phyloP scores from a whole-genome alignment of 768 basidiomycete genomes.

The Rhizopogon vesiculosus region DNA sequence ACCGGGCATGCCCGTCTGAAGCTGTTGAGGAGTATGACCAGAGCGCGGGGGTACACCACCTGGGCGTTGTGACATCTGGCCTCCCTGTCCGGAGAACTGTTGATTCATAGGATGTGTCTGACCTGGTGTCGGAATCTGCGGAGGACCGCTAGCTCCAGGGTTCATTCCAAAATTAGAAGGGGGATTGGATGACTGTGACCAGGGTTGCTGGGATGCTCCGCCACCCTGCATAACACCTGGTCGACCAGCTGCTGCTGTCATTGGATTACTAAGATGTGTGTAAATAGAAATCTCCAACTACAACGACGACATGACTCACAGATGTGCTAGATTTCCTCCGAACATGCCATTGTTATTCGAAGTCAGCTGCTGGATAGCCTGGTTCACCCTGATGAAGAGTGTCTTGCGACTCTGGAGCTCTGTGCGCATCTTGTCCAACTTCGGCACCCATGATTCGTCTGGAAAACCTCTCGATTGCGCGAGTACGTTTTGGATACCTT shows the following conservation, averaged over 20 bases:
- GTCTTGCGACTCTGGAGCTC: slow-evolving; percentile 34
- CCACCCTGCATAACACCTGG: slow-evolving; percentile 17
- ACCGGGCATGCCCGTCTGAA: slow-evolving; percentile 22
- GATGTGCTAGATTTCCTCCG: slow-evolving; percentile 20
- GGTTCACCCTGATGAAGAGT: slow-evolving; percentile 29
- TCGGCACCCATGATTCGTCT: slow-evolving; percentile 14
- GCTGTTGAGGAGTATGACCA: slow-evolving; percentile 34
- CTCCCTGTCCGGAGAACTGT: slow-evolving; percentile 28
- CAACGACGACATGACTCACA: slow-evolving; percentile 24
- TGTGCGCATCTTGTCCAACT: slow-evolving; percentile 11
- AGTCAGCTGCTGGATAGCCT: slow-evolving; percentile 24
- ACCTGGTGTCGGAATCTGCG: slow-evolving; percentile 13
- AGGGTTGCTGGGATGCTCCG: slow-evolving; percentile 4
- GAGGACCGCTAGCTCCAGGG: slow-evolving; percentile 9
- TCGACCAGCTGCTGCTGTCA: slow-evolving; percentile 14
- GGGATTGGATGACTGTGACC: background rate
- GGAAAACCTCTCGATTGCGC: slow-evolving; percentile 6
- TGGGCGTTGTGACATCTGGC: slow-evolving; percentile 23
- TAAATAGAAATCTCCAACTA: slow-evolving; percentile 3
- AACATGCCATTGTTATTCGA: slow-evolving; percentile 11
- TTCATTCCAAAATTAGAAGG: slow-evolving; percentile 15
- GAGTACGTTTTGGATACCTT: slow-evolving; percentile 1
- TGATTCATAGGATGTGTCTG: slow-evolving; percentile 17
- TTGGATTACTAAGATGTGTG: slow-evolving; percentile 12
- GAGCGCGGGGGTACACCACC: slow-evolving; percentile 33